phyloP scores from a whole-genome alignment of 352 stramenopile genomes.

The Pythium monospermum region DNA sequence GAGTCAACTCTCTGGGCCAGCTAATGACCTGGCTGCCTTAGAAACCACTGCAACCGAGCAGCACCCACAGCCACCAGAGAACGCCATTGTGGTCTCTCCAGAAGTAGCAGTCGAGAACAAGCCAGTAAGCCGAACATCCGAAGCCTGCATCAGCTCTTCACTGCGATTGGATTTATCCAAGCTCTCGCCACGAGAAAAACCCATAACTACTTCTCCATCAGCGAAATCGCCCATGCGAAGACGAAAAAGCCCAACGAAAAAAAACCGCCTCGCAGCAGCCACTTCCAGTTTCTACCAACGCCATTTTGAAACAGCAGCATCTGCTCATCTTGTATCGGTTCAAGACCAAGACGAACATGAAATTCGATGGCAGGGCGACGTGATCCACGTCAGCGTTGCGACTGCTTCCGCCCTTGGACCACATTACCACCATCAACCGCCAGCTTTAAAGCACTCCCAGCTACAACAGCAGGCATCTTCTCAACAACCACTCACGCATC shows the following conservation, averaged over 20 bases:
- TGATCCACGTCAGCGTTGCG: conserved; percentile 6
- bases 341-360: conserved; percentile 15
- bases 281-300: conserved; percentile 27
- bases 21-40: no score
- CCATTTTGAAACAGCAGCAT: conserved; percentile 24
- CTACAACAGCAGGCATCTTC: not conserved
- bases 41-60: not conserved
- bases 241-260: conserved; percentile 20
- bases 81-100: not conserved
- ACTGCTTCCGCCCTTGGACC: not conserved
- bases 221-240: not conserved
- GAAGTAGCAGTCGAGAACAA: not conserved
- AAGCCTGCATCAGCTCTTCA: not conserved
- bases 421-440: not conserved
- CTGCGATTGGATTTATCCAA: conserved; percentile 4
- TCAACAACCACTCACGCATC: conserved; percentile 23
- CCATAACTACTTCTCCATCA: not conserved
- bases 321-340: conserved; percentile 1
- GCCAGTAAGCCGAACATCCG: not conserved
- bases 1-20: no score
- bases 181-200: not conserved
- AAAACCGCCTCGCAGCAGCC: conserved; percentile 25
- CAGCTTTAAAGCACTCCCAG: not conserved
- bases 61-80: not conserved
- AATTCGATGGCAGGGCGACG: conserved; percentile 20